These are phyloP conservation scores for Penicillium manginii DNA, from an alignment of 495 filamentous ascomycete genomes.

Conservation along the genomic window DNA sequence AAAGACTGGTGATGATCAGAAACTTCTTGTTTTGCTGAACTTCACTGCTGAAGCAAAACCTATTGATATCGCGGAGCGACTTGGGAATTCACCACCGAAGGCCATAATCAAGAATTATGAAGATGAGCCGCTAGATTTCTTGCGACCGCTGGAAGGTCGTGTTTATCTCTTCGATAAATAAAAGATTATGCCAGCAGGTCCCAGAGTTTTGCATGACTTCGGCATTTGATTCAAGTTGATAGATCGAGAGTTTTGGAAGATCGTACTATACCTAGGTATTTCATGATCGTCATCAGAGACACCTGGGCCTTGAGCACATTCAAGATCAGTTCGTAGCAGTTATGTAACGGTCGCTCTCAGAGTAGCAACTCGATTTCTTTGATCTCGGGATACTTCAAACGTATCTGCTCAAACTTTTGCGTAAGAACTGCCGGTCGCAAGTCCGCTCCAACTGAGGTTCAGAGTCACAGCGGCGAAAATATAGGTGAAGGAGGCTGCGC, in stretches of 20 bases:
- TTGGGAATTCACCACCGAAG: conserved; percentile 15
- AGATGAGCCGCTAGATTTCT: conserved; percentile 12
- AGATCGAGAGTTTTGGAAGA: no score
- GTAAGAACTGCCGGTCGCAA: conserved; percentile 26
- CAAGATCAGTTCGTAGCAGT: no score
- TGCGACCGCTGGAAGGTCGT: conserved; percentile 29
- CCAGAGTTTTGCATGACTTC: background rate
- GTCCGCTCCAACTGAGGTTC: conserved; percentile 24
- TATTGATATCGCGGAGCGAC: conserved; percentile 22
- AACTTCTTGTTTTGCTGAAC: conserved; percentile 28
- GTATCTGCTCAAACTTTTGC: conserved; percentile 33
- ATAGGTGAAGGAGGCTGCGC: conserved; percentile 30
- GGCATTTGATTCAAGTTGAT: no score
- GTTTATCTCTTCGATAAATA: conserved; percentile 18
- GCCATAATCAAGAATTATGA: conserved; percentile 21
- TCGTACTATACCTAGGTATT: no score
- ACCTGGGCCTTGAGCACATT: no score
- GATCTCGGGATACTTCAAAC: conserved; percentile 19
- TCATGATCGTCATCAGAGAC: no score
- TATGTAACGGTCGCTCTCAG: background rate
- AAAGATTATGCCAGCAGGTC: background rate
- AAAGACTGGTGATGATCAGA: conserved; percentile 14
- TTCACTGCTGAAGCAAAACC: conserved; percentile 25
- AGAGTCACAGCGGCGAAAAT: conserved; percentile 35
- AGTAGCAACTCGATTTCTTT: conserved; percentile 16